Percentiles rank a stretch among this genome's conserved stretches.
Conservation (phyloP, 169 alveolate species). For the Plasmodium fragile region DNA sequence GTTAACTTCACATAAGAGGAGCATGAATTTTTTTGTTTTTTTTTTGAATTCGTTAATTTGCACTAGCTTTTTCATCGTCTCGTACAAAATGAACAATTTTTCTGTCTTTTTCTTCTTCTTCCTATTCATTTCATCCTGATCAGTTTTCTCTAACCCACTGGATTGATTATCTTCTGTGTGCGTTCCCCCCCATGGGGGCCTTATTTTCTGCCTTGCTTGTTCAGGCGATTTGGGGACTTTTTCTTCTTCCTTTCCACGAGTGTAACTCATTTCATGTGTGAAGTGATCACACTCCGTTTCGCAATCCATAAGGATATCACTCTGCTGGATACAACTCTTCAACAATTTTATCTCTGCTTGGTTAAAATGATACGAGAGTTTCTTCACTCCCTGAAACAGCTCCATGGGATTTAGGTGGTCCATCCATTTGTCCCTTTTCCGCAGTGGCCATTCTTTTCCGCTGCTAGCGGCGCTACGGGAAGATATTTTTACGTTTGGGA, state of each 20-base stretch:
- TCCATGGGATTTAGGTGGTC: neutral
- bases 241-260: neutral
- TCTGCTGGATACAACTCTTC: neutral
- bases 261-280: neutral
- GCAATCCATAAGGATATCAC: neutral
- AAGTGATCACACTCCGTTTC: neutral
- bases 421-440: neutral
- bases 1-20: slow-evolving; percentile 40
- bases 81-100: slow-evolving; percentile 9
- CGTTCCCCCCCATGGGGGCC: neutral
- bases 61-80: slow-evolving; percentile 32
- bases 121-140: neutral
- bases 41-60: slow-evolving; percentile 11
- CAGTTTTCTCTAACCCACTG: neutral
- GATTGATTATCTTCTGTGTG: neutral
- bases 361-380: neutral
- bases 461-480: neutral
- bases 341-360: neutral
- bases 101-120: neutral
- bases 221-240: neutral
- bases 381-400: neutral
- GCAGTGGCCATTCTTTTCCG: neutral
- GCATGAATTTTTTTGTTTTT: slow-evolving; percentile 51
- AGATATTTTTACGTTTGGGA: neutral
- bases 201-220: neutral